Evolutionary conservation across 352 stramenopile genomes (phyloP), one percentile per base, ranked within the genome.

Genomic region (Globisporangium apiculatum): DNA sequence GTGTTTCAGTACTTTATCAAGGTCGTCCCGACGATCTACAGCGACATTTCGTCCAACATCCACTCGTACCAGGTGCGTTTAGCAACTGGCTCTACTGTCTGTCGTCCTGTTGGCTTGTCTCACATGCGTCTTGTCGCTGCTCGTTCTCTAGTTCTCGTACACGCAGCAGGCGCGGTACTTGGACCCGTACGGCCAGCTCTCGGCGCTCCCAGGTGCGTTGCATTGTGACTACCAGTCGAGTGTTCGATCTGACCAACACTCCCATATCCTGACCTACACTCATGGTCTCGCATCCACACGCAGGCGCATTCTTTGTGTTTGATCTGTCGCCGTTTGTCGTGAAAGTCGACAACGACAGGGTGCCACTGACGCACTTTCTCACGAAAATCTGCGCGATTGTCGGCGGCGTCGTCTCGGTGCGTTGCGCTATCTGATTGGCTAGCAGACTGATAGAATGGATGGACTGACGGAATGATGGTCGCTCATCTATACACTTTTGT

Each of bases 1-100:
- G 79, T 92, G 56, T 92, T 90, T 62, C 82, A 94, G 71, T 94
- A 94, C 70, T 91, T 89, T 60, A 86, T 94, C 71, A 94, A 94
- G 69, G 83, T 94, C 49, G 83, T 94, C 53, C 84, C 84, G 18
- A 94, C 84, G 31, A 87, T 94, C 60, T 94, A 89, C 71, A 85
- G 76, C 61, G 81, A 91, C 51, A 82, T 85, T 18, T 75, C 80
- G 57, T 71, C 79, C 10, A 66, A 71, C 3, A 78, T 84, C 18
- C 65, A 80, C 52, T 91, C 80, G 62, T 92, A 92, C 62, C 84
- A 87, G 69, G 74, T 85, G 17, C 38, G 42, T 41, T 7, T 43
- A 14, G 40, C 40, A 8, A 24, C 14, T 35, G 15, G 3, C n/a
- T 35, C 45, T 1, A 24, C 31, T 52, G n/a, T 35, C 11, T 14